phyloP scores from a whole-genome alignment of 2,329 filamentous ascomycete genomes.

The Magnaporthiopsis poae region DNA sequence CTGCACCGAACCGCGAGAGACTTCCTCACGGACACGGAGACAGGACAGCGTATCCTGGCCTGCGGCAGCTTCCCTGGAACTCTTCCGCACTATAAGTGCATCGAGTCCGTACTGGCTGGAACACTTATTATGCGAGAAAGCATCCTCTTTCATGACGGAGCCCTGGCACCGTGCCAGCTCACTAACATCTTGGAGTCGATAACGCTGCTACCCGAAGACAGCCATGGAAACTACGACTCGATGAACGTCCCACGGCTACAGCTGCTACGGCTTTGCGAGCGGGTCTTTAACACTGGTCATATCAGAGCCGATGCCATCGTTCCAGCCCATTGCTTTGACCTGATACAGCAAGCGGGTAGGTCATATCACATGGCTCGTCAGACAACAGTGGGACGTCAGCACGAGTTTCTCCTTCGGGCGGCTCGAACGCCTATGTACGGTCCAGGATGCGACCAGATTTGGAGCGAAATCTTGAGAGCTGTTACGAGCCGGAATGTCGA shows the following conservation, averaged over 20 bases:
- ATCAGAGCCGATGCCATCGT: not conserved
- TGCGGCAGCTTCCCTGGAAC: not conserved
- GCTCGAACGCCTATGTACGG: not conserved
- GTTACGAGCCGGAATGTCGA: not conserved
- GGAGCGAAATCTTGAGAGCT: not conserved
- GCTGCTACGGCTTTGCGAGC: not conserved
- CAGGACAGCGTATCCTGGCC: not conserved
- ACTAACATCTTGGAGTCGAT: too few relatives aligned
- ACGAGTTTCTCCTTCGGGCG: not conserved
- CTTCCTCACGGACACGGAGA: not conserved
- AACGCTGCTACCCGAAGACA: too few relatives aligned
- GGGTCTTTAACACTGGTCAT: not conserved
- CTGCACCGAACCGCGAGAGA: slow-evolving; percentile 2
- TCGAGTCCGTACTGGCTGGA: not conserved
- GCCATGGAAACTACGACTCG: too few relatives aligned
- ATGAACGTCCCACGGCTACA: not conserved
- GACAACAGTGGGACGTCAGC: not conserved
- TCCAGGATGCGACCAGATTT: not conserved
- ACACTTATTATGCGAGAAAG: not conserved
- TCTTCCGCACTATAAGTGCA: too few relatives aligned
- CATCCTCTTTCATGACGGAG: too few relatives aligned
- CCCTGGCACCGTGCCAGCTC: too few relatives aligned
- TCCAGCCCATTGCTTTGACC: too few relatives aligned
- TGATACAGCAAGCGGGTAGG: too few relatives aligned
- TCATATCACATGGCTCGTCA: too few relatives aligned